phyloP scores from a whole-genome alignment of 192 early-diverging fungal species.

The Linnemannia elongata region DNA sequence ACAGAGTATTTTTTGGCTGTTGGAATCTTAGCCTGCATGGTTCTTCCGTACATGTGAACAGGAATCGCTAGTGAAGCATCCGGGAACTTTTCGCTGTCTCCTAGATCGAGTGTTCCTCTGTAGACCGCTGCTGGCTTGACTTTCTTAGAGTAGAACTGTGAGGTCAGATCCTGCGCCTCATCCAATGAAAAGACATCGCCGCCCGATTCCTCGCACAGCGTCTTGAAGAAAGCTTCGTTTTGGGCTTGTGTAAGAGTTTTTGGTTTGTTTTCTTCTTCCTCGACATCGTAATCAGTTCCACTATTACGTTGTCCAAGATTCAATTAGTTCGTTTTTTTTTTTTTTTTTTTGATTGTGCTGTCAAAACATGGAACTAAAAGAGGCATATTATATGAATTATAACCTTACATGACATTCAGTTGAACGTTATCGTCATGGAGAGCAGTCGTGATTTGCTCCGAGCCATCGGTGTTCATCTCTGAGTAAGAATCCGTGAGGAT shows the following conservation, averaged over 20 bases:
- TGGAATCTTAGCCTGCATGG: conserved; percentile 66
- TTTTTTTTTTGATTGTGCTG: no score
- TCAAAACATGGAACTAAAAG: no score
- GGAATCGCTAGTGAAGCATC: conserved; percentile 61
- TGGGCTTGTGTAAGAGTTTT: conserved; percentile 40
- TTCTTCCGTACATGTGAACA: conserved; percentile 70
- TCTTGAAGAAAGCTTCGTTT: conserved; percentile 69
- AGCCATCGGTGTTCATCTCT: conserved; percentile 62
- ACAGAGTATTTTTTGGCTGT: conserved; percentile 76
- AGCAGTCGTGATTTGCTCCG: conserved; percentile 46
- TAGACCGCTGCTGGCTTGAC: conserved; percentile 70
- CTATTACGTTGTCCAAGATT: conserved; percentile 19
- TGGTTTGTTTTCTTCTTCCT: conserved; percentile 3
- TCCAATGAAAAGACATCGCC: conserved; percentile 59
- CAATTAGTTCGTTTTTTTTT: background rate
- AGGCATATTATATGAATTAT: background rate
- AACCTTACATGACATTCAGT: conserved; percentile 69
- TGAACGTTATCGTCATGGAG: conserved; percentile 44
- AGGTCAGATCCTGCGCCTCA: conserved; percentile 64
- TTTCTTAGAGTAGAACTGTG: conserved; percentile 63
- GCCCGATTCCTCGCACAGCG: conserved; percentile 38
- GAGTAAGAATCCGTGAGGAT: conserved; percentile 73
- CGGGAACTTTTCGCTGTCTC: conserved; percentile 62
- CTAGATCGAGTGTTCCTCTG: conserved; percentile 65
- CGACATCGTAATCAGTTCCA: conserved; percentile 61